Percentiles rank a stretch among this genome's conserved stretches.
Evolutionary conservation across 306 rosid species (phyloP).

Genomic region (Amphicarpaea edgeworthii): DNA sequence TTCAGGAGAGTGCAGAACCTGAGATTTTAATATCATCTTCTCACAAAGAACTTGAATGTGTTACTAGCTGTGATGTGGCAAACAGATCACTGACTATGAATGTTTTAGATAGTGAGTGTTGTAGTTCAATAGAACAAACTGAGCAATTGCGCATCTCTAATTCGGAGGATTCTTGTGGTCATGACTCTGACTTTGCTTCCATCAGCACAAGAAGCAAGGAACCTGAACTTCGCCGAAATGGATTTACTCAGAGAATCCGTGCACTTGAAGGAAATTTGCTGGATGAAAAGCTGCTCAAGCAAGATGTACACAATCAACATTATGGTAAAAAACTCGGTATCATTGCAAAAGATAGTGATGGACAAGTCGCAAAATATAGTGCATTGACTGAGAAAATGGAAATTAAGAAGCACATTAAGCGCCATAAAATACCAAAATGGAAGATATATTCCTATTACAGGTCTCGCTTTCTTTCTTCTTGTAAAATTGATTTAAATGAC

Average conservation of each 20-base stretch:
- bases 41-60: conserved; percentile 45
- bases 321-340: conserved; percentile 47
- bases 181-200: conserved; percentile 61
- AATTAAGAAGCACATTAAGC: conserved; percentile 49
- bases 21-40: conserved; percentile 36
- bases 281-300: conserved; percentile 51
- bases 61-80: conserved; percentile 46
- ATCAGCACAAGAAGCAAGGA: conserved; percentile 60
- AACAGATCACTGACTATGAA: conserved; percentile 35
- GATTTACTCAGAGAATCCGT: conserved; percentile 70
- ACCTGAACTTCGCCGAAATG: conserved; percentile 63
- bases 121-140: conserved; percentile 42
- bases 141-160: conserved; percentile 48
- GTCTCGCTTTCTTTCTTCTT: conserved; percentile 48
- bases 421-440: conserved; percentile 43
- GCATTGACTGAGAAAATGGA: conserved; percentile 36
- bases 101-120: conserved; percentile 42
- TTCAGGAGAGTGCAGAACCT: conserved; percentile 33
- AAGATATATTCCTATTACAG: conserved; percentile 40
- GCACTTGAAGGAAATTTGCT: conserved; percentile 69
- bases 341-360: conserved; percentile 38
- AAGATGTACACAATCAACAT: conserved; percentile 43
- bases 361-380: conserved; percentile 44
- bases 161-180: conserved; percentile 47
- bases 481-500: conserved; percentile 30